phyloP scores from a whole-genome alignment of 768 basidiomycete species.

The Trametes cingulata region DNA sequence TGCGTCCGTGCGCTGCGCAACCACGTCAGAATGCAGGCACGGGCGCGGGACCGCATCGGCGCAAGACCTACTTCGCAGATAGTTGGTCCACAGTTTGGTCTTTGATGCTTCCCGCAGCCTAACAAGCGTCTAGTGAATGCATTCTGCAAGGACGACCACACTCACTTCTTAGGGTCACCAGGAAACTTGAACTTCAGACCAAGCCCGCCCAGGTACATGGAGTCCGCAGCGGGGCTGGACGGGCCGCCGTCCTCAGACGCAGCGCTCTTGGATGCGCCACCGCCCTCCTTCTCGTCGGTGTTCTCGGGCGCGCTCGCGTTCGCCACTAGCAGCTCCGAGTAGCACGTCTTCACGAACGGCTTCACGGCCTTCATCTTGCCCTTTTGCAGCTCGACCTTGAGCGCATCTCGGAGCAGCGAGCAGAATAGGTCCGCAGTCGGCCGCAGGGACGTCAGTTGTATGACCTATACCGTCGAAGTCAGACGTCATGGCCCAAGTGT shows the following conservation, averaged over 20 bases:
- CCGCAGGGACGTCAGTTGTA: conserved; percentile 90
- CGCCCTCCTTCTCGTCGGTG: conserved; percentile 69
- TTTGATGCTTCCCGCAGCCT: conserved; percentile 91
- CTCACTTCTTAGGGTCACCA: conserved; percentile 88
- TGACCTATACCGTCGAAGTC: conserved; percentile 48
- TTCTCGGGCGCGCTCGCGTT: conserved; percentile 41
- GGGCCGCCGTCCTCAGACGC: conserved; percentile 46
- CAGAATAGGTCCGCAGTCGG: conserved; percentile 96
- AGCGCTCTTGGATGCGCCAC: conserved; percentile 39
- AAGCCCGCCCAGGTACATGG: conserved; percentile 73
- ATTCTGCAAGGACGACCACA: neutral
- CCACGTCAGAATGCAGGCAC: conserved; percentile 9
- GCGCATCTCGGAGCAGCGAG: conserved; percentile 79
- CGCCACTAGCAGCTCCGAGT: conserved; percentile 83
- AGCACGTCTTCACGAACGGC: conserved; percentile 87
- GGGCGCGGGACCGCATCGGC: neutral
- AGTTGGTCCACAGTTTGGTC: conserved; percentile 92
- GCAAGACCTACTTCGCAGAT: conserved; percentile 64
- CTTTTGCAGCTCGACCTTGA: conserved; percentile 86
- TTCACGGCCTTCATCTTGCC: conserved; percentile 95
- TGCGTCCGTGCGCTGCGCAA: conserved; percentile 80
- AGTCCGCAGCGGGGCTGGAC: conserved; percentile 39
- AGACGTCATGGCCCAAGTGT: neutral
- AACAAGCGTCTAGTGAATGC: neutral
- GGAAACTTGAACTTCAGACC: conserved; percentile 87